Percentiles rank a stretch among this genome's conserved stretches.
Conservation (phyloP, 768 basidiomycete genomes). For the Harrya chromipes region DNA sequence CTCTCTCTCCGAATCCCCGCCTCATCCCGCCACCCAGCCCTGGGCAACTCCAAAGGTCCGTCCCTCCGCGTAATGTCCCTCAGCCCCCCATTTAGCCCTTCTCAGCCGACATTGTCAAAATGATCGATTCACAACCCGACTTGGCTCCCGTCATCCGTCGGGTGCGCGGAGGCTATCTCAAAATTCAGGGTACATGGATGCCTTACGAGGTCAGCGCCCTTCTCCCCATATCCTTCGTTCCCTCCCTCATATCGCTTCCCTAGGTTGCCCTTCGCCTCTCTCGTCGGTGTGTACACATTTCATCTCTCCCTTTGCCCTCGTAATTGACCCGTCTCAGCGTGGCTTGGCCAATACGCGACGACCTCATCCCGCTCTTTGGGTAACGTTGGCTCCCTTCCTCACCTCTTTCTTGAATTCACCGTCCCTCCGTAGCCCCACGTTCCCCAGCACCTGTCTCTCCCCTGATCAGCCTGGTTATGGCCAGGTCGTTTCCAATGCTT, state of each 20-base stretch:
- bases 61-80: slow-evolving; percentile 8
- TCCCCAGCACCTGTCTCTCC: slow-evolving; percentile 78
- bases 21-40: slow-evolving; percentile 44
- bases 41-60: slow-evolving; percentile 86
- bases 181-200: slow-evolving; percentile 95
- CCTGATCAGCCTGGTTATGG: slow-evolving; percentile 87
- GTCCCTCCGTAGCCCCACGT: slow-evolving; percentile 59
- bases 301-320: slow-evolving; percentile 8
- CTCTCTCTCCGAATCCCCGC: background rate
- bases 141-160: slow-evolving; percentile 77
- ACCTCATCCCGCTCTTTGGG: slow-evolving; percentile 88
- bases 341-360: slow-evolving; percentile 84
- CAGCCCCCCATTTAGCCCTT: slow-evolving; percentile 16
- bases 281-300: slow-evolving; percentile 56
- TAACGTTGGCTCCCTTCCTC: slow-evolving; percentile 31
- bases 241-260: slow-evolving; percentile 22
- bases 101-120: slow-evolving; percentile 87
- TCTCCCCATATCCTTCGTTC: slow-evolving; percentile 9
- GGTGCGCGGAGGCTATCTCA: slow-evolving; percentile 84
- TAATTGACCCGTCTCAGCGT: slow-evolving; percentile 48
- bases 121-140: slow-evolving; percentile 90
- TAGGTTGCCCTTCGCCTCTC: slow-evolving; percentile 79
- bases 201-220: slow-evolving; percentile 68
- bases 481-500: slow-evolving; percentile 65
- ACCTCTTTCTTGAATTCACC: slow-evolving; percentile 13